A percentile compares a stretch with the other conserved stretches of the same genome.
phyloP scores from a whole-genome alignment of 441 rosid species.

The Jatropha multifida region DNA sequence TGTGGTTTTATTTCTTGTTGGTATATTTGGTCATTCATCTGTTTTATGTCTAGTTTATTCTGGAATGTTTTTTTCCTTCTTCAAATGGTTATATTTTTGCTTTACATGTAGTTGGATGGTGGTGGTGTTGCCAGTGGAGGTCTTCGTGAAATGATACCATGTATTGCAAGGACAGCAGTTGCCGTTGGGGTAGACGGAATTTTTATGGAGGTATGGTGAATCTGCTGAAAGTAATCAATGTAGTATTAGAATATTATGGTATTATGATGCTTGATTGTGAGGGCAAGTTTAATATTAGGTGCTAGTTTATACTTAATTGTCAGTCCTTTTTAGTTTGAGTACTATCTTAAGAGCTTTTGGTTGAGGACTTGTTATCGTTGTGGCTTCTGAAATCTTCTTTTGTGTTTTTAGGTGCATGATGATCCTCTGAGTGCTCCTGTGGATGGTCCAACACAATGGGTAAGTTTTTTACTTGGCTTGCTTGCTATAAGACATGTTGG shows the following conservation, averaged over 20 bases:
- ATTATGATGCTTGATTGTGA: neutral
- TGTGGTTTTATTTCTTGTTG: neutral
- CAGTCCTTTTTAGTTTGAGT: neutral
- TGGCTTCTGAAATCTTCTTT: constrained; percentile 23
- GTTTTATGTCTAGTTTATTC: neutral
- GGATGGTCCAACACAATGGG: constrained; percentile 99
- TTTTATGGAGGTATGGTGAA: constrained; percentile 85
- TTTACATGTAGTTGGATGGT: constrained; percentile 68
- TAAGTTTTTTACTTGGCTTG: constrained; percentile 34
- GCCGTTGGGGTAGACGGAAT: constrained; percentile 97
- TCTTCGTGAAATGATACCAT: constrained; percentile 89
- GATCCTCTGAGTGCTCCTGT: constrained; percentile 92
- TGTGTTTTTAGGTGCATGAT: constrained; percentile 75
- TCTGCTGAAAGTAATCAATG: constrained; percentile 9
- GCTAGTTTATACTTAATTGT: neutral
- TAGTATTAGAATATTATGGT: neutral
- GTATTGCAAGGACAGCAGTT: constrained; percentile 94
- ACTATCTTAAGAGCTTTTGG: neutral
- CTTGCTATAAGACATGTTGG: neutral
- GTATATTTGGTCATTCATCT: neutral
- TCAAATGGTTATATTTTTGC: constrained; percentile 19
- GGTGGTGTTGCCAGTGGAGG: constrained; percentile 99
- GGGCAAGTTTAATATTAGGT: neutral
- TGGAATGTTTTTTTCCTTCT: neutral
- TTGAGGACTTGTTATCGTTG: neutral